Base-by-base conservation (phyloP, 2,329 filamentous ascomycete genomes). In the Corynespora cassiicola region DNA sequence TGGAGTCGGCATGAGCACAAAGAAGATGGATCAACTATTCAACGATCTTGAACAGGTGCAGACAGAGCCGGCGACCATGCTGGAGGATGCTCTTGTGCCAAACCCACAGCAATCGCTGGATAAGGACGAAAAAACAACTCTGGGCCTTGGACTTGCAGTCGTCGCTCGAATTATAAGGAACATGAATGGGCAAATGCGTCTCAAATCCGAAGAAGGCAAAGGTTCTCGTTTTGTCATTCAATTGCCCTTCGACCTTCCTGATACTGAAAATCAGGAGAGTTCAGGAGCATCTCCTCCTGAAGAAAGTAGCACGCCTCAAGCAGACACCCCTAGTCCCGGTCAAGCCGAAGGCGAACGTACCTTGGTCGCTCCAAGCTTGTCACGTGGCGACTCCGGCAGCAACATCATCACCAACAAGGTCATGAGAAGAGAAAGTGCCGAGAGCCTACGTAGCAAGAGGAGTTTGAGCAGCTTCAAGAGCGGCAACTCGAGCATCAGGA, bases 101-200 rank as follows among this genome's bases (percentile, higher is more conserved):
- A 47, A 70, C 10, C 45, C 65, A 2, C 66, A 68, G 21, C 48
- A 56, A 4, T 27, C 64, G 2, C 58, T 40, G 34, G 56, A 54
- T 4, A 50, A 63, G 7, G 46, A 55, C 4, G 58, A 69, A 6
- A 72, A 72, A 35, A 70, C 73, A 7, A 84, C 83, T 0, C 69
- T 95, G 1, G 91, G 91, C 0, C 77, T 96, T 7, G 91, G 90
- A 0, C 76, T 96, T n/a, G 90, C 90, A 0, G 77, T 95, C 9
- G 90, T 95, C n/a, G 87, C 88, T 11, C 82, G 90, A 23, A 88
- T 90, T 22, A 78, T 96, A 20, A 81, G 85, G n/a, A 95, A 90
- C 58, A 94, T 95, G 88, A 86, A 92, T 42, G 91, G 90, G 0
- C 90, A 95, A 57, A 68, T 96, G 19, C 82, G 89, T 2, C 71